Base-by-base conservation (phyloP, 78 protist species). In the Mastigamoeba balamuthi region DNA sequence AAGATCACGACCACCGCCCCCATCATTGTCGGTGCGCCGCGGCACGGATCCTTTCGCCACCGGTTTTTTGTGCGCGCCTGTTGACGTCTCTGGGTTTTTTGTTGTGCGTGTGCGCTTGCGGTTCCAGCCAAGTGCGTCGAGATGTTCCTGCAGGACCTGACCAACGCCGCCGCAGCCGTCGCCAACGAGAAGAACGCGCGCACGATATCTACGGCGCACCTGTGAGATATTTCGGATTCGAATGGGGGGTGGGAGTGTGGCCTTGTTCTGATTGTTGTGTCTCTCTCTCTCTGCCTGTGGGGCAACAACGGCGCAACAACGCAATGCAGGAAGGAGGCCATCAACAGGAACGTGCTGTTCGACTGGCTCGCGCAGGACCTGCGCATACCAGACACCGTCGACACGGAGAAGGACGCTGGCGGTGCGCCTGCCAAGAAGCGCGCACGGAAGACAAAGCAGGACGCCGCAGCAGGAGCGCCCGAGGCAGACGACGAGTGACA, bases 41-140 rank as follows among this genome's bases (percentile, higher is more conserved):
- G n/a, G n/a, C n/a, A n/a, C n/a, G n/a, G n/a, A n/a, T n/a, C n/a
- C n/a, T n/a, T n/a, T n/a, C n/a, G n/a, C n/a, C n/a, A n/a, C n/a
- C n/a, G n/a, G n/a, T n/a, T n/a, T n/a, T n/a, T n/a, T 82, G 85
- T 81, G 69, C 5, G 67, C 7, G 3, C 3, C 2, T 33, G 17
- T 41, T 67, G 63, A 41, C 17, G 17, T 67, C 17, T 41, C 70
- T 23, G 44, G 37, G 17, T 39, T 25, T 1, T 27, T 25, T n/a
- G 28, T 6, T 40, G 6, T 77, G 17, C 10, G 4, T 28, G 39
- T 48, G 35, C 35, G 23, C 23, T 48, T 23, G 63, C 23, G 23
- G 23, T 28, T n/a, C 2, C 38, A 80, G 85, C 86, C 40, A 79
- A 81, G 66, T 81, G 86, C 66, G 69, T 81, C 63, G 86, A 81